Evolutionary conservation across 257 asterid genomes (phyloP).

Genomic region (Craterostigma plantagineum): DNA sequence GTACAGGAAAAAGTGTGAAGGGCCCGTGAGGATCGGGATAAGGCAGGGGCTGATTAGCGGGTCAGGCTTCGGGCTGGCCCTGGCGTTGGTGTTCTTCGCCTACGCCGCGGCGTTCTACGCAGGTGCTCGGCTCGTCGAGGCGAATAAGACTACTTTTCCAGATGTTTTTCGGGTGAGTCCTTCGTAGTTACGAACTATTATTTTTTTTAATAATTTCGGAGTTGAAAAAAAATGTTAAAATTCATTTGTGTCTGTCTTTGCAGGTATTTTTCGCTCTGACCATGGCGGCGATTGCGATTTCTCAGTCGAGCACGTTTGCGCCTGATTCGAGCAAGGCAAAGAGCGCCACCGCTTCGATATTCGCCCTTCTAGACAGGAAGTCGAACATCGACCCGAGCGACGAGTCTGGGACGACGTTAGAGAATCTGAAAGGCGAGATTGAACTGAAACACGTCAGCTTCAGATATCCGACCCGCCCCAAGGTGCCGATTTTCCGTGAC

Average conservation of each 20-base stretch:
- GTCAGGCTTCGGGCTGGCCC: constrained; percentile 56
- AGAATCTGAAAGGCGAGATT: constrained; percentile 52
- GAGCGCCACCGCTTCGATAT: constrained; percentile 61
- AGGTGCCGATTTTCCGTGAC: constrained; percentile 47
- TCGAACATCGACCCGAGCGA: constrained; percentile 66
- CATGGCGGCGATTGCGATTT: constrained; percentile 75
- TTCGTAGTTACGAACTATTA: too few relatives aligned
- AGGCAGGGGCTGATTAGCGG: constrained; percentile 64
- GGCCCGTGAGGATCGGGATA: constrained; percentile 47
- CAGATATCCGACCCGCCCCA: constrained; percentile 77
- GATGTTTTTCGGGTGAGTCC: constrained; percentile 72
- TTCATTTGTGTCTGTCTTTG: background rate
- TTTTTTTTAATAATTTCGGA: too few relatives aligned
- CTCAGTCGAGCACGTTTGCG: constrained; percentile 66
- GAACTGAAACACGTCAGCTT: constrained; percentile 55
- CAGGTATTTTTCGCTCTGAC: constrained; percentile 87
- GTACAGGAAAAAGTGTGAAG: constrained; percentile 60
- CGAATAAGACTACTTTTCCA: constrained; percentile 40
- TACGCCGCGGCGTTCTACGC: constrained; percentile 81
- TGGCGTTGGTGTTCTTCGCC: constrained; percentile 36
- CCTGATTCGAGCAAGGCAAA: constrained; percentile 85
- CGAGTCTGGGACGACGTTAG: constrained; percentile 53
- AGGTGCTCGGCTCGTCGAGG: constrained; percentile 65
- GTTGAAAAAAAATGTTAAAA: too few relatives aligned
- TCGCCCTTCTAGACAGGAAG: constrained; percentile 53